phyloP scores from a whole-genome alignment of 164 flowering plant genomes.

The Vitis amurensis region DNA sequence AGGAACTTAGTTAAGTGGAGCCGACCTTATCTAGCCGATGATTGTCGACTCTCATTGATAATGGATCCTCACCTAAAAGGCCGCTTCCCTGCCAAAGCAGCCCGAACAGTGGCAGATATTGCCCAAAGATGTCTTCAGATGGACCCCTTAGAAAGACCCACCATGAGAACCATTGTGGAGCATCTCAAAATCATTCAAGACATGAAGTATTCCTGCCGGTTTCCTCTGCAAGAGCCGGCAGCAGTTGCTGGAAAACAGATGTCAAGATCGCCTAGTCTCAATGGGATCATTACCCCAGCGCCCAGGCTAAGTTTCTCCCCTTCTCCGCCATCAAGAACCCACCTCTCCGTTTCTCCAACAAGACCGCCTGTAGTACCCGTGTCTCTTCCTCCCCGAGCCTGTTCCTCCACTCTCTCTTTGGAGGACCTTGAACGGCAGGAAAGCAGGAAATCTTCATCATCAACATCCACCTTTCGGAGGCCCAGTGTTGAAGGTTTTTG shows the following conservation, averaged over 20 bases:
- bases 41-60: constrained; percentile 70
- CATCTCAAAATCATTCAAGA: constrained; percentile 77
- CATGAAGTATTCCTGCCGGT: constrained; percentile 64
- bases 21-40: constrained; percentile 79
- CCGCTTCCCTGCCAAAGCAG: constrained; percentile 77
- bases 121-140: constrained; percentile 80
- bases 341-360: constrained; percentile 46
- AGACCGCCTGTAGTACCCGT: constrained; percentile 30
- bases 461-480: constrained; percentile 45
- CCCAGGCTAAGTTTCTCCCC: constrained; percentile 60
- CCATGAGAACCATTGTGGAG: constrained; percentile 80
- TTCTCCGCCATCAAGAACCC: constrained; percentile 52
- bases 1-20: constrained; percentile 89
- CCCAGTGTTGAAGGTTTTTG: constrained; percentile 80
- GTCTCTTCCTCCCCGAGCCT: constrained; percentile 51
- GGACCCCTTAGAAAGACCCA: constrained; percentile 90
- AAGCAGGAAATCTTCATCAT: constrained; percentile 45
- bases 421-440: constrained; percentile 59
- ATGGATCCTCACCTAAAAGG: constrained; percentile 94
- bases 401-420: constrained; percentile 56
- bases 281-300: constrained; percentile 47
- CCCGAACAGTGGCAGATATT: constrained; percentile 73
- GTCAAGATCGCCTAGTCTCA: constrained; percentile 77
- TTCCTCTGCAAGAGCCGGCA: constrained; percentile 86
- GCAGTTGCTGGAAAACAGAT: constrained; percentile 52